phyloP scores from a whole-genome alignment of 1,284 basidiomycete species.

The Tranzscheliella williamsii region DNA sequence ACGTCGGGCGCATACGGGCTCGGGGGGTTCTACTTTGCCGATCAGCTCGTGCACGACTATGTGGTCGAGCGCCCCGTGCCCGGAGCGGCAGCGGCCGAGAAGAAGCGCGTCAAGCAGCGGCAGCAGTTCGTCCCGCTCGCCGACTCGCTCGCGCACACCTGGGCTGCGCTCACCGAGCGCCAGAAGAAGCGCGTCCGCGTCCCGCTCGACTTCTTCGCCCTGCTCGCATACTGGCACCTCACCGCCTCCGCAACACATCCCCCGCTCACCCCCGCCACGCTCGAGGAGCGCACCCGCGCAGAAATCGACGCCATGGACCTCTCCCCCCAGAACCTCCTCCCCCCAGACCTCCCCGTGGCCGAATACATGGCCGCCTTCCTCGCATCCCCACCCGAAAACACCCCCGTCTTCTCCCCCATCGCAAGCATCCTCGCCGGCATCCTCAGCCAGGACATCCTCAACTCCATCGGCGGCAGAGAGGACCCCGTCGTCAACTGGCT shows the following conservation, averaged over 20 bases:
- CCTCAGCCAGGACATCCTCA: slow-evolving; percentile 90
- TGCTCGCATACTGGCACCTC: slow-evolving; percentile 7
- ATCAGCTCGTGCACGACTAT: slow-evolving; percentile 82
- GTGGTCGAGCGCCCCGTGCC: slow-evolving; percentile 69
- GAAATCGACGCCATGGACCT: slow-evolving; percentile 22
- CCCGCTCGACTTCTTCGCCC: slow-evolving; percentile 26
- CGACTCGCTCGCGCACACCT: slow-evolving; percentile 66
- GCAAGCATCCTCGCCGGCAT: slow-evolving; percentile 86
- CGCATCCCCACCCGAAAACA: neutral
- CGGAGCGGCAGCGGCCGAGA: slow-evolving; percentile 9
- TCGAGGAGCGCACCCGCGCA: slow-evolving; percentile 4
- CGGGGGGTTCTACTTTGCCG: slow-evolving; percentile 89
- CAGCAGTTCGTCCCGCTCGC: slow-evolving; percentile 71
- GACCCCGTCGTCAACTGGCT: slow-evolving; percentile 90
- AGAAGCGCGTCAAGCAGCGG: slow-evolving; percentile 69
- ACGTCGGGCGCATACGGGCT: slow-evolving; percentile 87
- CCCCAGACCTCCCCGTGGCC: slow-evolving; percentile 2
- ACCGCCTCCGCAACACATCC: neutral
- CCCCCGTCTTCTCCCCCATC: slow-evolving; percentile 65
- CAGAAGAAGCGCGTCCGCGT: slow-evolving; percentile 9
- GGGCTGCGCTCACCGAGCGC: slow-evolving; percentile 66
- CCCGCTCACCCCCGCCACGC: slow-evolving; percentile 2
- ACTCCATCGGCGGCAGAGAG: slow-evolving; percentile 84
- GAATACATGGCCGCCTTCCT: slow-evolving; percentile 8
- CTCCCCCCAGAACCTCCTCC: slow-evolving; percentile 3